phyloP scores from a whole-genome alignment of 208 protist species.

The Acanthamoeba lenticulata region DNA sequence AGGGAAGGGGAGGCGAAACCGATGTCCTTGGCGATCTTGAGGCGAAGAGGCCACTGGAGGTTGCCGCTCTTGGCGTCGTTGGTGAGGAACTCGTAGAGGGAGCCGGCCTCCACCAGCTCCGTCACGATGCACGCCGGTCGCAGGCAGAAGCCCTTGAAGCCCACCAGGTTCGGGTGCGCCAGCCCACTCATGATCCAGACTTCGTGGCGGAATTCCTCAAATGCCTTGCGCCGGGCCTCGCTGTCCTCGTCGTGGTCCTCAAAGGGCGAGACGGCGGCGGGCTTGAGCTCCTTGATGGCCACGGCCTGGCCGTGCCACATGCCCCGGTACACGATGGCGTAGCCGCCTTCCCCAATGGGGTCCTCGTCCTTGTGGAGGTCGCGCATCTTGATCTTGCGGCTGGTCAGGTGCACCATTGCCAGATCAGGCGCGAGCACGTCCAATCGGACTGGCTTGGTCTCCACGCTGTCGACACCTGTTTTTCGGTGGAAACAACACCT shows the following conservation, averaged over 20 bases:
- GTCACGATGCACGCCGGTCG: slow-evolving; percentile 52
- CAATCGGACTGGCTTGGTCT: slow-evolving; percentile 29
- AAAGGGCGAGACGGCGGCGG: neutral
- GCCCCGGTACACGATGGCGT: slow-evolving; percentile 13
- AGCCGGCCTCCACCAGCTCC: slow-evolving; percentile 20
- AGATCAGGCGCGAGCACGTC: slow-evolving; percentile 24
- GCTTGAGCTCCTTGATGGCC: slow-evolving; percentile 40
- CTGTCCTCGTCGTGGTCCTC: neutral
- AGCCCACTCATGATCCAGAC: slow-evolving; percentile 66
- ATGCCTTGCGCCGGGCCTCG: neutral
- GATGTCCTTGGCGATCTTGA: slow-evolving; percentile 65
- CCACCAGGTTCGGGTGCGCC: slow-evolving; percentile 39
- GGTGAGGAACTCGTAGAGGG: slow-evolving; percentile 4
- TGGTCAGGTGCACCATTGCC: slow-evolving; percentile 28
- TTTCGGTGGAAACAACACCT: neutral
- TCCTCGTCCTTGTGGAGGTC: slow-evolving; percentile 1
- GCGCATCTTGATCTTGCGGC: neutral
- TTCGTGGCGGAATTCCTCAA: slow-evolving; percentile 63
- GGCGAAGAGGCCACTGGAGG: neutral
- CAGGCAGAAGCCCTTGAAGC: neutral
- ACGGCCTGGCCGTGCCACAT: neutral
- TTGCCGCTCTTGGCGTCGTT: neutral
- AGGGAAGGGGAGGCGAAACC: neutral
- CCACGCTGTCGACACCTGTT: neutral
- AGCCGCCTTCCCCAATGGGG: slow-evolving; percentile 55